Conservation (phyloP, 2,329 filamentous ascomycete genomes). For the Talaromyces sp. region DNA sequence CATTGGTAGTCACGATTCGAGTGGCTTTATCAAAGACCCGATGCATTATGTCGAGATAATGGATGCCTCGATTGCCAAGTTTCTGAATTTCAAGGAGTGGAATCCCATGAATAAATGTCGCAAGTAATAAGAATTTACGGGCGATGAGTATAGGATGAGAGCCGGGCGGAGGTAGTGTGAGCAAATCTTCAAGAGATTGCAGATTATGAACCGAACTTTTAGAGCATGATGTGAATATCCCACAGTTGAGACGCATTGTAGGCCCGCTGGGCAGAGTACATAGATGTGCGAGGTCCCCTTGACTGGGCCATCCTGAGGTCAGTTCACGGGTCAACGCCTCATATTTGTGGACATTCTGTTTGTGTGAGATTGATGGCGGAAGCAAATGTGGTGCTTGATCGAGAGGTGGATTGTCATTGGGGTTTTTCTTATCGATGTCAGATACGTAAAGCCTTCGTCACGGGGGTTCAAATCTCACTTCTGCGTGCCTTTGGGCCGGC, state of each 20-base stretch:
- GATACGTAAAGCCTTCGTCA: not conserved
- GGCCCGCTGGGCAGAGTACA: slow-evolving; percentile 32
- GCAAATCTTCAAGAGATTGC: slow-evolving; percentile 31
- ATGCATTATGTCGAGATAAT: slow-evolving; percentile 33
- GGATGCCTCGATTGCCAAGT: not conserved
- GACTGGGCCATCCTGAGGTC: slow-evolving; percentile 43
- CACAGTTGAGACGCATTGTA: slow-evolving; percentile 39
- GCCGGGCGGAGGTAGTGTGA: slow-evolving; percentile 39
- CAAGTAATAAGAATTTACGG: slow-evolving; percentile 52
- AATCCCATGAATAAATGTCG: slow-evolving; percentile 53
- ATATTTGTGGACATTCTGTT: slow-evolving; percentile 7
- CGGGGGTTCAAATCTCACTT: not conserved
- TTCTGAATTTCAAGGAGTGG: slow-evolving; percentile 34
- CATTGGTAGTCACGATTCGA: slow-evolving; percentile 41
- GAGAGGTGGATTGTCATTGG: not conserved
- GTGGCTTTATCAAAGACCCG: slow-evolving; percentile 33
- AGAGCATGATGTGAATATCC: slow-evolving; percentile 30
- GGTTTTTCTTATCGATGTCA: not conserved
- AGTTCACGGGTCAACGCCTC: slow-evolving; percentile 36
- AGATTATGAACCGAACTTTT: slow-evolving; percentile 12
- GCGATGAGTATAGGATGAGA: slow-evolving; percentile 56
- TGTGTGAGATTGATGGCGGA: not conserved
- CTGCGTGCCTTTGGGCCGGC: not conserved
- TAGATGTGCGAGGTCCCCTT: slow-evolving; percentile 44
- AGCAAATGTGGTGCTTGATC: no score